Evolutionary conservation across 148 eudicot species (phyloP), one percentile per base, ranked within the genome.

Genomic region (Silene latifolia): DNA sequence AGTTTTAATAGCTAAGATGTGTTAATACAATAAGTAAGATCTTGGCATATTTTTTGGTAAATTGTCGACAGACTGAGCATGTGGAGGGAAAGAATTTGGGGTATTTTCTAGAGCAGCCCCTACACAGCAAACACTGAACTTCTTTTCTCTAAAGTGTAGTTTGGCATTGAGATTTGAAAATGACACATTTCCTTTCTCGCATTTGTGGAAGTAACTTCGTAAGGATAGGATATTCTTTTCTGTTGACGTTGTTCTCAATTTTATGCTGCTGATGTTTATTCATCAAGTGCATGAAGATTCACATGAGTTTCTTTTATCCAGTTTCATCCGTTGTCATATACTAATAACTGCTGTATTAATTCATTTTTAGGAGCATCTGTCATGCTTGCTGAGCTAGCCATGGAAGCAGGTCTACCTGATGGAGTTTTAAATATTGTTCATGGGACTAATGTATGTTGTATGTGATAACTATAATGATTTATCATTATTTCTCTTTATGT

Each of bases 391-490:
- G 90, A 95, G 87, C 82, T 95, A 78, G 99, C 99, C 15, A 87
- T 86, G 92, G 99, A 95, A 85, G 99, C 99, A 81, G 99, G 99
- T 82, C 84, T 95, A 68, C 99, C 99, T 59, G 86, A 86, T 63
- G 99, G 99, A 69, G 99, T 95, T 44, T 81, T 92, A 66, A 95
- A 92, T 82, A 87, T 95, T 77, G 97, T 95, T 67, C 97, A 92
- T 79, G 99, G 99, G 68, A 90, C 99, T 76, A 80, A 89, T 83
- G 99, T 95, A 92, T 78, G 90, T 51, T 51, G 56, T 51, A 3
- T 51, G 17, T 51, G 56, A 51, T 12, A 51, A 15, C 56, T 51
- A 51, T 51, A 12, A 12, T 12, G 7, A 48, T n/a, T 67, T 35
- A 18, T 42, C 51, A 35, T 39, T 9, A 0, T 62, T 71, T 65